Conservation (phyloP, 805 yeast genomes). For the Candida vaughaniae region DNA sequence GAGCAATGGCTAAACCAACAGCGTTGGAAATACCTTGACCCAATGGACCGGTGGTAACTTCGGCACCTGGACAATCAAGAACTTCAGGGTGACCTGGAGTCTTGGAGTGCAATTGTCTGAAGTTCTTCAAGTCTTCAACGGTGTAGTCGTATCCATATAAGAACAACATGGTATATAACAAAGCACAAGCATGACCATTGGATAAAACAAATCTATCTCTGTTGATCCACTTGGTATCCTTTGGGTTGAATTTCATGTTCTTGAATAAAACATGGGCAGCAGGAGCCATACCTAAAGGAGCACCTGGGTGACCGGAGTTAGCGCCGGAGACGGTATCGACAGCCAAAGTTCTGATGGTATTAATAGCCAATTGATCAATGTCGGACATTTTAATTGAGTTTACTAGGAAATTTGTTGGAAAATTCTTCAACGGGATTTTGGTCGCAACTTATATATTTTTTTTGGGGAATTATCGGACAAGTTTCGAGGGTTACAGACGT, state of each 20-base stretch:
- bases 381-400: slow-evolving; percentile 5
- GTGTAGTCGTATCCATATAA: slow-evolving; percentile 78
- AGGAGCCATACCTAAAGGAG: slow-evolving; percentile 97
- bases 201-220: slow-evolving; percentile 94
- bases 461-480: neutral
- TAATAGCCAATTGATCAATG: slow-evolving; percentile 72
- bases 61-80: slow-evolving; percentile 80
- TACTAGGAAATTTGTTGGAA: neutral
- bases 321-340: slow-evolving; percentile 85
- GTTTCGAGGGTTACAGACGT: no score
- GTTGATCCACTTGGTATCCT: slow-evolving; percentile 88
- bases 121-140: slow-evolving; percentile 81
- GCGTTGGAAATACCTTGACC: slow-evolving; percentile 98
- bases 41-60: slow-evolving; percentile 96
- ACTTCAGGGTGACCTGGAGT: slow-evolving; percentile 98
- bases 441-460: neutral
- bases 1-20: slow-evolving; percentile 94
- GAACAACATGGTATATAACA: slow-evolving; percentile 81
- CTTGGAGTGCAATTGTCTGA: slow-evolving; percentile 86
- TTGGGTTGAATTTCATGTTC: slow-evolving; percentile 82
- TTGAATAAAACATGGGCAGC: slow-evolving; percentile 86
- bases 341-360: slow-evolving; percentile 85
- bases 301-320: slow-evolving; percentile 98
- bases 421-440: neutral
- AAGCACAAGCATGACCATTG: slow-evolving; percentile 95